Percentiles rank a stretch among this genome's conserved stretches.
Conservation (phyloP, 176 grass and related monocot species). For the Oryza meyeriana region DNA sequence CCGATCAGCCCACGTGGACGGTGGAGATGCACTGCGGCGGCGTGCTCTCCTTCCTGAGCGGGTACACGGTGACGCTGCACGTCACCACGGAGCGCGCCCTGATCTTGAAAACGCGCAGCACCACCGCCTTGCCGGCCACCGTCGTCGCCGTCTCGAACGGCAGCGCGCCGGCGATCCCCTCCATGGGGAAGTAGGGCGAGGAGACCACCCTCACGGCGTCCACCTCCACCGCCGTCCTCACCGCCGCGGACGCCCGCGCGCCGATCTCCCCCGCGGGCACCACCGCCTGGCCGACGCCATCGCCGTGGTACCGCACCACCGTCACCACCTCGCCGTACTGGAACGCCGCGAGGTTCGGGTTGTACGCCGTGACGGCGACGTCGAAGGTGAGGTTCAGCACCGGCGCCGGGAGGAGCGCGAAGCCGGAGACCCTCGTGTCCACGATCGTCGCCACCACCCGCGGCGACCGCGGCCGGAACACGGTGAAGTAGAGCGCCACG, state of each 20-base stretch:
- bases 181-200: background rate
- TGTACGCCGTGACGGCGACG: conserved; percentile 40
- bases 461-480: conserved; percentile 59
- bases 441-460: conserved; percentile 32
- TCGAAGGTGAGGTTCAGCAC: conserved; percentile 34
- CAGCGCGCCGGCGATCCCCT: background rate
- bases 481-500: conserved; percentile 57
- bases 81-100: conserved; percentile 18
- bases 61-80: conserved; percentile 8
- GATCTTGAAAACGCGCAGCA: conserved; percentile 35
- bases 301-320: conserved; percentile 54
- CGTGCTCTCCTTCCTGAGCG: background rate
- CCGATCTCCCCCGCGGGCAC: conserved; percentile 40
- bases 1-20: conserved; percentile 22
- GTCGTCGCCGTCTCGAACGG: conserved; percentile 39
- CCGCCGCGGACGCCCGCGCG: conserved; percentile 28
- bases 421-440: background rate
- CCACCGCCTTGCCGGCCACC: conserved; percentile 43
- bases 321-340: conserved; percentile 47
- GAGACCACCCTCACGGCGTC: background rate
- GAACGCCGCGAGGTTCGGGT: conserved; percentile 80
- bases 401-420: background rate
- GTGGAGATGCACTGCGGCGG: conserved; percentile 31
- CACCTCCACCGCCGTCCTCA: conserved; percentile 8
- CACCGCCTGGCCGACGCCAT: conserved; percentile 37